Conservation (phyloP, 1,284 basidiomycete species). For the Apiotrichum siamense region DNA sequence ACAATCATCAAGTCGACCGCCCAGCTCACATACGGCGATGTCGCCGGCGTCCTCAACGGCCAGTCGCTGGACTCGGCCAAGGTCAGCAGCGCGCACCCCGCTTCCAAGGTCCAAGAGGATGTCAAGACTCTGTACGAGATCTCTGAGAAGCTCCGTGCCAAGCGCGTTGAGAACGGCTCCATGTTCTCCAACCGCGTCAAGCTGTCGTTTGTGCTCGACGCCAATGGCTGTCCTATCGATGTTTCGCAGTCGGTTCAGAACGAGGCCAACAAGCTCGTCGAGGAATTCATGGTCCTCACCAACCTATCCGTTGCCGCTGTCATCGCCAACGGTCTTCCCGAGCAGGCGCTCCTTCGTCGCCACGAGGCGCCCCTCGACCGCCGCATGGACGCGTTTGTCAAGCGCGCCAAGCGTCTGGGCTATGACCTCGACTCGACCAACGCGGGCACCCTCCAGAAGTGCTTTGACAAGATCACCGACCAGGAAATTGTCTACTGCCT, state of each 20-base stretch:
- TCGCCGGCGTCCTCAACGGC: slow-evolving; percentile 75
- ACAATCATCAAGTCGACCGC: slow-evolving; percentile 77
- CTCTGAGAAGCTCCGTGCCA: slow-evolving; percentile 65
- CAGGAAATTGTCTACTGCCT: slow-evolving; percentile 66
- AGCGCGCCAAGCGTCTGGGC: slow-evolving; percentile 76
- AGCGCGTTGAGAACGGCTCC: slow-evolving; percentile 75
- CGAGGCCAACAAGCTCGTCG: slow-evolving; percentile 75
- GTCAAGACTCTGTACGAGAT: slow-evolving; percentile 61
- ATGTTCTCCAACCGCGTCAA: slow-evolving; percentile 67
- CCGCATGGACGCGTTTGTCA: slow-evolving; percentile 62
- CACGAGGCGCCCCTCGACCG: slow-evolving; percentile 90
- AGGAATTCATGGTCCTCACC: slow-evolving; percentile 94
- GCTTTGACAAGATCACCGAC: slow-evolving; percentile 67
- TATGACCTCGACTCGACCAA: slow-evolving; percentile 74
- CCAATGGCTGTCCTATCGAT: slow-evolving; percentile 73
- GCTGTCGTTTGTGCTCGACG: slow-evolving; percentile 75
- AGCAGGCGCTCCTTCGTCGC: slow-evolving; percentile 87
- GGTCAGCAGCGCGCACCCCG: slow-evolving; percentile 57
- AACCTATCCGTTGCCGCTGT: slow-evolving; percentile 88
- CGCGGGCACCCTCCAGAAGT: slow-evolving; percentile 74
- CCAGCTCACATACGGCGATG: slow-evolving; percentile 76
- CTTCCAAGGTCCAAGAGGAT: slow-evolving; percentile 63
- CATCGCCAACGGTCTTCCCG: slow-evolving; percentile 86
- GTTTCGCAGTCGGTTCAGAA: slow-evolving; percentile 60
- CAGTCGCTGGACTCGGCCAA: slow-evolving; percentile 54